Conservation (phyloP, 129 eudicot genomes). For the Arctium lappa region DNA sequence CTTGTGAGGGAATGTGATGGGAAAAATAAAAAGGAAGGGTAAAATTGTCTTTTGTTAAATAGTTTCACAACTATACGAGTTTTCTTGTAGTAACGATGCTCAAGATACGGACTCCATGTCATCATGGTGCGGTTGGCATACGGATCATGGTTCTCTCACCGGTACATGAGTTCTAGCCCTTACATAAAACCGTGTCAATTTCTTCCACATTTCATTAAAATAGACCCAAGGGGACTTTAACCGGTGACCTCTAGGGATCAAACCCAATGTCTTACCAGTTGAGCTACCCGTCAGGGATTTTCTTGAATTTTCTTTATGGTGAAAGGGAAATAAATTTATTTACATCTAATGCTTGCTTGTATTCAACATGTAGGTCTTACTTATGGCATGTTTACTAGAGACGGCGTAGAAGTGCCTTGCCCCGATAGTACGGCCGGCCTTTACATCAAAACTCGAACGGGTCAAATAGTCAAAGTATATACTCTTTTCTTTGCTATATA, state of each 20-base stretch:
- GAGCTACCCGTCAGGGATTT: neutral
- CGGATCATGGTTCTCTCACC: conserved; percentile 96
- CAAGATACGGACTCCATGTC: conserved; percentile 63
- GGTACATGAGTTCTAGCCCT: conserved; percentile 43
- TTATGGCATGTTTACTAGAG: conserved; percentile 65
- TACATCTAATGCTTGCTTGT: conserved; percentile 28
- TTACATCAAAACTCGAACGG: conserved; percentile 74
- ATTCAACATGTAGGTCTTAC: conserved; percentile 75
- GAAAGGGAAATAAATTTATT: neutral
- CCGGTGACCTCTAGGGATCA: no score
- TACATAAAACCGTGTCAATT: neutral
- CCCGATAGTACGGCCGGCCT: conserved; percentile 85
- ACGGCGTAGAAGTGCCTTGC: conserved; percentile 59
- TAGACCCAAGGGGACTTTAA: neutral
- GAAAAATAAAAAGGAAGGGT: no score
- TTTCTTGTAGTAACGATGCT: conserved; percentile 41
- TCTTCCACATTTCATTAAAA: neutral
- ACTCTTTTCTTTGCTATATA: conserved; percentile 22
- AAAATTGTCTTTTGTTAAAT: neutral
- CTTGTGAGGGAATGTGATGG: no score
- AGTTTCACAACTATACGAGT: neutral
- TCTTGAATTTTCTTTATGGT: neutral
- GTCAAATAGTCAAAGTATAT: conserved; percentile 83
- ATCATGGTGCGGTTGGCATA: conserved; percentile 99
- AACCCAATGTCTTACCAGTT: no score